Percentiles rank a stretch among this genome's conserved stretches.
Evolutionary conservation across 331 rosid species (phyloP).

Genomic region (Malus hybrid): DNA sequence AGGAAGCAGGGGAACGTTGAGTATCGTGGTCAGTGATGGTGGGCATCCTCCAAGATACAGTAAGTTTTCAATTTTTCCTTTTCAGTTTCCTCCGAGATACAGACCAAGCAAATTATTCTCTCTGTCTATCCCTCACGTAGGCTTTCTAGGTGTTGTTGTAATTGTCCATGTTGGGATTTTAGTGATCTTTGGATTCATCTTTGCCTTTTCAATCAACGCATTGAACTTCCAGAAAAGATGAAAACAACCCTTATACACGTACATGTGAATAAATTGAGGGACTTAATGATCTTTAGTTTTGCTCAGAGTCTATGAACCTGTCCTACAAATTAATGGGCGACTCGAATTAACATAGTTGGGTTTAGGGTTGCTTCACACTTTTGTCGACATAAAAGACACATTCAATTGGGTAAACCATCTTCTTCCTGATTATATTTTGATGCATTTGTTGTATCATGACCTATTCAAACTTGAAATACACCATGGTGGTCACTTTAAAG

Average conservation of each 20-base stretch:
- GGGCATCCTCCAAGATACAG: too few species aligned
- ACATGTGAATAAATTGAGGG: not conserved
- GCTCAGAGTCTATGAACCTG: not conserved
- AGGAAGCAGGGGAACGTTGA: too few species aligned
- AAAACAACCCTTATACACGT: not conserved
- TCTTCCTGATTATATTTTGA: too few species aligned
- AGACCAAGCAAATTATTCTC: too few species aligned
- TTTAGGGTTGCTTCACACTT: slow-evolving; percentile 11
- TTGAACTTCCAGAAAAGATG: slow-evolving; percentile 74
- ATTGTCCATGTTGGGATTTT: slow-evolving; percentile 37
- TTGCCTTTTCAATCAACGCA: slow-evolving; percentile 60
- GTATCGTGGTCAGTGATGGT: too few species aligned
- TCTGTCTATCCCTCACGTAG: not conserved
- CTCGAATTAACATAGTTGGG: not conserved
- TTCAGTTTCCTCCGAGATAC: not conserved
- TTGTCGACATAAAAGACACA: slow-evolving; percentile 1
- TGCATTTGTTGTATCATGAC: too few species aligned
- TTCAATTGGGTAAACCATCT: not conserved
- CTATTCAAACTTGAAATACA: too few species aligned
- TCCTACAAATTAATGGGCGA: not conserved
- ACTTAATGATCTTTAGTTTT: not conserved
- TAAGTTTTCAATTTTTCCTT: too few species aligned
- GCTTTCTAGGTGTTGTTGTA: slow-evolving; percentile 41
- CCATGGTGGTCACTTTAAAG: too few species aligned
- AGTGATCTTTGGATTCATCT: slow-evolving; percentile 49